Base-by-base conservation (phyloP, 768 basidiomycete species). In the Mrakia gelida region DNA sequence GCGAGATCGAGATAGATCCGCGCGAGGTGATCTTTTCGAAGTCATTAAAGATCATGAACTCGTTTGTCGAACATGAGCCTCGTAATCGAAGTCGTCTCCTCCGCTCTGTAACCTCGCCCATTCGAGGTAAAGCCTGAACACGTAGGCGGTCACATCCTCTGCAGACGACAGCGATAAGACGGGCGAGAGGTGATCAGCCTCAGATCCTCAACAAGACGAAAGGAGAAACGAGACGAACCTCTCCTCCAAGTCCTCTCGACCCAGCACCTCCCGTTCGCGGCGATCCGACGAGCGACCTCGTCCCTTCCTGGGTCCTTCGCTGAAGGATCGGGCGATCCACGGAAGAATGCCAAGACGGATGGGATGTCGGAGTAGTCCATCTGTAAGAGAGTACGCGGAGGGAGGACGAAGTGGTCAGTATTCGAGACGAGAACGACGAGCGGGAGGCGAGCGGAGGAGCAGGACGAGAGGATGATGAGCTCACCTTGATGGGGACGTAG, bases 71-170 rank as follows among this genome's bases (percentile, higher is more conserved):
- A 59, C 26, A 59, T 59, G 18, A 28, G 13, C 18, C n/a, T 59
- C 59, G 26, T n/a, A 28, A 59, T 59, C 59, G 28, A 59, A 59
- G 11, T 59, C 59, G 59, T 70, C 67, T n/a, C 67, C 67, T 18
- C 67, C 72, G 2, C 56, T 34, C 32, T 73, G 72, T 2, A 76
- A 74, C 52, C 84, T 80, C 18, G 82, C 84, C 82, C 82, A 84
- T 52, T 84, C 84, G 34, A 84, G 80, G 74, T 84, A 84, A 34
- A 84, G 78, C 38, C 84, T 81, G 72, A 83, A 83, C 59, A 82
- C 81, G 75, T 83, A 83, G 15, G 84, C 83, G 4, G 81, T 75
- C 83, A 90, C 81, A 80, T 91, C 90, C 80, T 90, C 88, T 71
- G 43, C 7, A 41, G n/a, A 45, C 11, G 38, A 38, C 23, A 21